These are phyloP conservation scores for Plantago elongata DNA, from an alignment of 257 asterid genomes.

Conservation along the genomic window DNA sequence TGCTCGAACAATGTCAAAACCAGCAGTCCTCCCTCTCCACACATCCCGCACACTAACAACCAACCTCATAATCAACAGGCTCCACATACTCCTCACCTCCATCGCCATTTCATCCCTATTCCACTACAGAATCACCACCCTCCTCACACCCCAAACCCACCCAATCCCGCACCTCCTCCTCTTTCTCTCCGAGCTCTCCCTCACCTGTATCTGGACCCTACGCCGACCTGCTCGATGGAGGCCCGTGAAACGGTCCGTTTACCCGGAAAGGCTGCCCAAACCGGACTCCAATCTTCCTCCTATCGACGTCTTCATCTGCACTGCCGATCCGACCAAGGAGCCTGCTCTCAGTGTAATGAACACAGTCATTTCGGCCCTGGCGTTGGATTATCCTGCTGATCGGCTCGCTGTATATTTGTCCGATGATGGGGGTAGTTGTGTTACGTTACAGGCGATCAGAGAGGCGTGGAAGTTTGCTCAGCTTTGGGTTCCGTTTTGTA, in stretches of 20 bases:
- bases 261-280: conserved; percentile 21
- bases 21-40: conserved; percentile 22
- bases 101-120: conserved; percentile 24
- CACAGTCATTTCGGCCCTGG: conserved; percentile 27
- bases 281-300: conserved; percentile 17
- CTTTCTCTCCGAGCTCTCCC: conserved; percentile 25
- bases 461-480: conserved; percentile 24
- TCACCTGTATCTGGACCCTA: conserved; percentile 20
- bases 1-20: background rate
- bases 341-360: conserved; percentile 30
- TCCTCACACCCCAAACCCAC: background rate
- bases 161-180: conserved; percentile 13
- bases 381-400: conserved; percentile 28
- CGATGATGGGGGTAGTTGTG: conserved; percentile 26
- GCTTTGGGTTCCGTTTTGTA: conserved; percentile 29
- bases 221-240: conserved; percentile 6
- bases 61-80: conserved; percentile 20
- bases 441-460: conserved; percentile 18
- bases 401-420: conserved; percentile 29
- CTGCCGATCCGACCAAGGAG: conserved; percentile 28
- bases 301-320: conserved; percentile 28
- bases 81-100: conserved; percentile 22
- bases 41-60: conserved; percentile 16
- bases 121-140: conserved; percentile 19
- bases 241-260: conserved; percentile 16